phyloP scores from a whole-genome alignment of 345 rosid genomes.

The Clarkia xantiana region DNA sequence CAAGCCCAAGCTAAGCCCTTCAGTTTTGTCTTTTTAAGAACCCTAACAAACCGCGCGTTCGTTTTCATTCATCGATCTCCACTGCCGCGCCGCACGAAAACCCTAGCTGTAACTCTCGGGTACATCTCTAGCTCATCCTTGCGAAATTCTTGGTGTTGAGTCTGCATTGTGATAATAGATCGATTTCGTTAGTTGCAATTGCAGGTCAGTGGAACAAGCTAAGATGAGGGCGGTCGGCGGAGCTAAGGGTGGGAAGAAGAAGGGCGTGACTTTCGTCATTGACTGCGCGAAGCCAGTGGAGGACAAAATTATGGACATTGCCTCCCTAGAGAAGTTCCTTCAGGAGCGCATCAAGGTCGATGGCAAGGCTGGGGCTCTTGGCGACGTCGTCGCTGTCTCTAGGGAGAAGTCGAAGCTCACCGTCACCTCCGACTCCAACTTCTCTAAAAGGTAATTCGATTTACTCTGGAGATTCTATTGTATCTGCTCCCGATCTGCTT shows the following conservation, averaged over 20 bases:
- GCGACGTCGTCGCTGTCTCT: constrained; percentile 21
- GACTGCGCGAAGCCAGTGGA: constrained; percentile 37
- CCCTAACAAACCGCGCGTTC: too few relatives aligned
- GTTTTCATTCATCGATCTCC: too few relatives aligned
- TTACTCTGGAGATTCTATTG: too few relatives aligned
- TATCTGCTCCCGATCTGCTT: too few relatives aligned
- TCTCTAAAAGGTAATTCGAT: constrained; percentile 25
- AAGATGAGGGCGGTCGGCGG: constrained; percentile 11
- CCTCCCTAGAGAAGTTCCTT: constrained; percentile 36
- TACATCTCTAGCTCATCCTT: too few relatives aligned
- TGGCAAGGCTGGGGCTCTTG: constrained; percentile 35
- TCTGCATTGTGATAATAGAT: not conserved
- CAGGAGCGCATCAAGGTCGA: constrained; percentile 42
- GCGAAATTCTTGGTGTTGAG: not conserved
- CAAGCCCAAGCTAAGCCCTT: too few relatives aligned
- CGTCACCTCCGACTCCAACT: constrained; percentile 24
- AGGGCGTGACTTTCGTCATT: constrained; percentile 24
- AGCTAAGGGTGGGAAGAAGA: constrained; percentile 27
- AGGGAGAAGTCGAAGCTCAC: constrained; percentile 31
- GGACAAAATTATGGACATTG: constrained; percentile 36
- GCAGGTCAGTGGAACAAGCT: too few relatives aligned
- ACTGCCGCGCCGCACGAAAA: too few relatives aligned
- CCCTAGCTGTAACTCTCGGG: too few relatives aligned
- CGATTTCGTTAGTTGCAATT: too few relatives aligned
- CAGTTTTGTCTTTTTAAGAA: too few relatives aligned